Base-by-base conservation (phyloP, 441 rosid genomes). In the Erodium texanum region DNA sequence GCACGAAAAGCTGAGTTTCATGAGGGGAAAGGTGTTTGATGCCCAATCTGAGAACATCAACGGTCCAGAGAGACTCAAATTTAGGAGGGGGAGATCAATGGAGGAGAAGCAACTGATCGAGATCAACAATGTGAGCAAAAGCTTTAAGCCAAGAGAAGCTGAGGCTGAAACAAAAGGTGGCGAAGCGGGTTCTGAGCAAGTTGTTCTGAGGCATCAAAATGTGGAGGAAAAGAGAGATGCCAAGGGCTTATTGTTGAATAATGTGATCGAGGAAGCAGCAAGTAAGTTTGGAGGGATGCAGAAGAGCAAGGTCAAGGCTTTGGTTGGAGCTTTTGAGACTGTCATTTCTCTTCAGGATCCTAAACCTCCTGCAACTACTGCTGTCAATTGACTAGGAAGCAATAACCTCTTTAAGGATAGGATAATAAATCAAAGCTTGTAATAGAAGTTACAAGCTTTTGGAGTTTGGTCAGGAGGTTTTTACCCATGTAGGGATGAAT, bases 251-350 rank as follows among this genome's bases (percentile, higher is more conserved):
- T 83, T 43, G n/a, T 43, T 85, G 15, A 95, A 95, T 70, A 85
- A 85, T 66, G 91, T 95, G 65, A 92, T 94, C 11, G 94, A 94
- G 82, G 94, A 89, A 84, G 88, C 97, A 62, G 95, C 97, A 29
- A 88, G 86, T 63, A 84, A 87, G 68, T 92, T 90, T 16, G 97
- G 71, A 14, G 82, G 83, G 81, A 79, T 86, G 59, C 84, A 82
- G 78, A 92, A 85, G 77, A 89, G 95, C 73, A 92, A 88, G 82
- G 99, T 95, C 19, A 90, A 88, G 76, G 97, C 96, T 65, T 82
- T 95, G 79, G 98, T 90, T 12, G 89, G 95, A 41, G 99, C 98
- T 66, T 94, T 94, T 69, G 98, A 94, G 80, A 81, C 97, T 6
- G 93, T 92, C 72, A 92, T 95, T 72, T 92, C 94, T 48, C 89